Evolutionary conservation across 1,284 basidiomycete species (phyloP), one percentile per base, ranked within the genome.

Genomic region (Coniferiporia sulphurascens): DNA sequence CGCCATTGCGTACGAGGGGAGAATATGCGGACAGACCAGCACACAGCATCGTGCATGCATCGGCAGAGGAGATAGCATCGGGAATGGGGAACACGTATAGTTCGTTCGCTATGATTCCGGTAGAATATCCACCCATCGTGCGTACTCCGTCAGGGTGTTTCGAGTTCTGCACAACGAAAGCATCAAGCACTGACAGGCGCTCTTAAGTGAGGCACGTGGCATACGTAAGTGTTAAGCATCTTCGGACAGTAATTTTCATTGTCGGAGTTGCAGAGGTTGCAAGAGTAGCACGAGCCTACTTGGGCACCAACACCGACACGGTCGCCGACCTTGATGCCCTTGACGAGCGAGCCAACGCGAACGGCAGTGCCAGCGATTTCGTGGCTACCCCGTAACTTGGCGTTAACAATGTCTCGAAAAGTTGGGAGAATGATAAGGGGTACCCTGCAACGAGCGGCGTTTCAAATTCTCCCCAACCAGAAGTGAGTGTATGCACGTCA

Each of bases 61-160:
- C 71, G 59, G 79, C 79, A 2, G 80, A 78, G 38, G 77, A 71
- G 58, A 90, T 69, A 7, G 66, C 75, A 3, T 87, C 80, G 0
- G 88, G 87, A 56, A 91, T 81, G 10, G 80, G 78, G 72, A 89
- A 88, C 46, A 87, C 86, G 67, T 86, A 90, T 62, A 78, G 80
- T 66, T 88, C 78, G 64, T 87, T 80, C 0, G 82, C 84, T 51
- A 86, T 81, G 62, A 87, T 82, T 62, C 78, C 80, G 36, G 82
- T 84, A 3, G 83, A 78, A 73, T 87, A 89, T 6, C 89, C 88
- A 56, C 83, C 84, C 61, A 79, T 75, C 57, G 78, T 74, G 66
- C 79, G 73, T 13, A 78, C 74, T 9, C 81, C 81, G 64, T 81
- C 83, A 52, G 75, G 78, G 69, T 83, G 84, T 56, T 75, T 69